Evolutionary conservation across 2,329 filamentous ascomycete genomes (phyloP), one percentile per base, ranked within the genome.

Genomic region (Stagonosporopsis chrysanthemi): DNA sequence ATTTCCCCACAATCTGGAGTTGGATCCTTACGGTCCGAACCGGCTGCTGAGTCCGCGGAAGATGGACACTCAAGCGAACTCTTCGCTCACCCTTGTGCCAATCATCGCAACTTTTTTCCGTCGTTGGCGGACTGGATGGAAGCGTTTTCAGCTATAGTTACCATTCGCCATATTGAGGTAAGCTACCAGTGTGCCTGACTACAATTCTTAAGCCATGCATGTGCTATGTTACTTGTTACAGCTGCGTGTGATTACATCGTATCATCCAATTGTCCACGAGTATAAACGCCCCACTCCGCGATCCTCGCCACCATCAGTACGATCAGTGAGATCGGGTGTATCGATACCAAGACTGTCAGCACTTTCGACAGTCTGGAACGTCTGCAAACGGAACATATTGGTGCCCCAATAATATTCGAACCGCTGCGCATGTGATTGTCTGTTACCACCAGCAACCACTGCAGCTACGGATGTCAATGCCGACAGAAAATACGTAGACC

Each of bases 61-160:
- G 38, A 51, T 39, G 19, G 5, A 14, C 47, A 22, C 2, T 38
- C 28, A 43, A 52, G 54, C 54, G 47, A 52, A 43, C 29, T 2
- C 11, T n/a, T 57, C 54, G 54, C 54, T 52, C 48, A 57, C 48
- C 54, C 54, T 57, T 38, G 54, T 42, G 47, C 24, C 33, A 26
- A 23, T 47, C 29, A 33, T 46, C 17, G 17, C 31, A 43, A 9
- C 36, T 52, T 39, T 40, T 12, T 28, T 50, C 28, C 28, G 17
- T 15, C 35, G 15, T n/a, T 19, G 33, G 28, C 38, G 22, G 19
- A 17, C 15, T 19, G 24, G 26, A 43, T 6, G 9, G n/a, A 3
- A 7, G 15, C n/a, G 19, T 8, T 2, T 39, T n/a, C 41, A 22
- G n/a, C 33, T 19, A 40, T 15, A 17, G 14, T 12, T 51, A 35